A percentile compares a stretch with the other conserved stretches of the same genome.
Conservation (phyloP, 2,329 filamentous ascomycete species). For the Talaromyces sp. region DNA sequence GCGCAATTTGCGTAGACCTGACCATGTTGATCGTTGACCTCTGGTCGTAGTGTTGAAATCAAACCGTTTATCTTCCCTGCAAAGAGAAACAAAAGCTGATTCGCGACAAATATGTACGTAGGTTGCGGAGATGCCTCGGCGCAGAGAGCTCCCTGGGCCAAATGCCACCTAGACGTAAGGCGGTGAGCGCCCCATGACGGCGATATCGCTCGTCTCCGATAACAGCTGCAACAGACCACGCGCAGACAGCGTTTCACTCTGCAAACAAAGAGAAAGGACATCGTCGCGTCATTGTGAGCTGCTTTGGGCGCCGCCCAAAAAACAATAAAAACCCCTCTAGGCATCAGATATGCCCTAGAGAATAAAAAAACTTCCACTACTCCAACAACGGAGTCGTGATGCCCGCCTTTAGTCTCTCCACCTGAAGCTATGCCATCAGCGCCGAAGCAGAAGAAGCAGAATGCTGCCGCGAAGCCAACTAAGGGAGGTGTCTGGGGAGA, state of each 20-base stretch:
- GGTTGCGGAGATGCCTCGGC: conserved; percentile 14
- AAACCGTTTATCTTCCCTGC: neutral
- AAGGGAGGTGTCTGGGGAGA: conserved; percentile 34
- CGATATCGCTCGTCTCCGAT: neutral
- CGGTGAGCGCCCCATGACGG: conserved; percentile 20
- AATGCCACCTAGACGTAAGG: conserved; percentile 30
- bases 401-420: conserved; percentile 18
- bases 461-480: conserved; percentile 21
- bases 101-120: neutral
- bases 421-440: conserved; percentile 23
- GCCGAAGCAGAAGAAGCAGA: conserved; percentile 21
- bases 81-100: neutral
- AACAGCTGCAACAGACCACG: no score
- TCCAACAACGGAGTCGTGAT: conserved; percentile 9
- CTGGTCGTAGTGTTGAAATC: neutral
- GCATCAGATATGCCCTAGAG: neutral
- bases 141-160: conserved; percentile 8
- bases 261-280: conserved; percentile 2
- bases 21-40: conserved; percentile 55
- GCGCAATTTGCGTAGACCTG: conserved; percentile 85
- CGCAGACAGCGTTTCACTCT: conserved; percentile 1
- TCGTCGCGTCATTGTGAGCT: neutral
- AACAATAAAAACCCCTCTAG: neutral
- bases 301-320: neutral
- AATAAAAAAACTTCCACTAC: neutral